phyloP scores from a whole-genome alignment of 768 basidiomycete genomes.

The Agaricus blazei region DNA sequence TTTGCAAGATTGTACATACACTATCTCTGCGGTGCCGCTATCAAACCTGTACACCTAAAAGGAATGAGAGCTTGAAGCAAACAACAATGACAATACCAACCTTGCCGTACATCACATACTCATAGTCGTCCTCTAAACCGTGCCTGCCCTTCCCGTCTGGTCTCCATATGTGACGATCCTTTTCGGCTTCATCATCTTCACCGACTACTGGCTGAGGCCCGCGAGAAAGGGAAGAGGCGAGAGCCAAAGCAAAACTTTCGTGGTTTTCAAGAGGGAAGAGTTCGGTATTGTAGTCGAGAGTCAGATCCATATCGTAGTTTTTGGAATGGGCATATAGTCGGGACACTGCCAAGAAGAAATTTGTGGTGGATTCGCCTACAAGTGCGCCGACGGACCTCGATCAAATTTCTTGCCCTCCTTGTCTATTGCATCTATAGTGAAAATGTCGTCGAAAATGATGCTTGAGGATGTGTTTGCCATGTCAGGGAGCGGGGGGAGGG shows the following conservation, averaged over 20 bases:
- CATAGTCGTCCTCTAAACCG: slow-evolving; percentile 91
- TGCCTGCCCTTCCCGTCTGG: slow-evolving; percentile 77
- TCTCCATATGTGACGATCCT: slow-evolving; percentile 78
- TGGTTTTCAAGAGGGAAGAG: slow-evolving; percentile 68
- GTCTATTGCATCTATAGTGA: slow-evolving; percentile 79
- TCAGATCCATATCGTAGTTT: slow-evolving; percentile 89
- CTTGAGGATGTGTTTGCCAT: slow-evolving; percentile 62
- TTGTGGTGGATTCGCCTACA: slow-evolving; percentile 7
- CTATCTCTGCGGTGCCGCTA: slow-evolving; percentile 73
- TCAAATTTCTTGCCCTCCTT: slow-evolving; percentile 97
- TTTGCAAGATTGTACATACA: slow-evolving; percentile 47
- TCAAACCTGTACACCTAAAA: slow-evolving; percentile 94
- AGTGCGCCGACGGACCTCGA: slow-evolving; percentile 58
- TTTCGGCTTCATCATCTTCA: slow-evolving; percentile 53
- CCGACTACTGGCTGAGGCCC: slow-evolving; percentile 45
- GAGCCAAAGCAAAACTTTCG: slow-evolving; percentile 78
- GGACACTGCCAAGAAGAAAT: slow-evolving; percentile 56
- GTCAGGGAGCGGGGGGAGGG: slow-evolving; percentile 4
- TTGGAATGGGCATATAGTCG: slow-evolving; percentile 85
- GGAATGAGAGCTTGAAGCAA: background rate
- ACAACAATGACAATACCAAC: slow-evolving; percentile 34
- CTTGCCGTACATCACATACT: slow-evolving; percentile 99
- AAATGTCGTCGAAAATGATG: slow-evolving; percentile 92
- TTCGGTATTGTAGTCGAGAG: slow-evolving; percentile 92
- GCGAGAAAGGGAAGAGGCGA: slow-evolving; percentile 75